A percentile compares a stretch with the other conserved stretches of the same genome.
These are phyloP conservation scores for Kwoniella sp. DNA, from an alignment of 768 basidiomycete genomes.

Conservation along the genomic window DNA sequence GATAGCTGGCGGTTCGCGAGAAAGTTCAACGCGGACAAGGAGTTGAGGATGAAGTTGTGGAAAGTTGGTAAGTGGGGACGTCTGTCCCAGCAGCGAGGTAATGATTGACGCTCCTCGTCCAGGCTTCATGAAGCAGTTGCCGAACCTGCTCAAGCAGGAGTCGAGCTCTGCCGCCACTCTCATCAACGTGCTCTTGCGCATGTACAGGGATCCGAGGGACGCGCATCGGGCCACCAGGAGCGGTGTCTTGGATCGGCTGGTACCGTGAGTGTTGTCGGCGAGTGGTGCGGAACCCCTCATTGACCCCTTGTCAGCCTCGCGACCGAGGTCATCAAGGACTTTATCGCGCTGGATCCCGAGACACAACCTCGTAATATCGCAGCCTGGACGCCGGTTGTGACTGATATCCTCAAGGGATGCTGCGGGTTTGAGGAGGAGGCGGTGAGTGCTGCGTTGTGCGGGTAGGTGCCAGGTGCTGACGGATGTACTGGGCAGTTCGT, in stretches of 20 bases:
- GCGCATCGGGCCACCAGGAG: conserved; percentile 60
- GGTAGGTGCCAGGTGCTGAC: background rate
- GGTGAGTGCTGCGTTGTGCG: conserved; percentile 56
- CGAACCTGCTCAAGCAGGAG: conserved; percentile 95
- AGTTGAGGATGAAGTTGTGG: conserved; percentile 92
- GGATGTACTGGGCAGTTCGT: conserved; percentile 61
- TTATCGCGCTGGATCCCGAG: conserved; percentile 79
- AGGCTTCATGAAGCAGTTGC: conserved; percentile 99
- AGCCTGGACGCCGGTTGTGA: conserved; percentile 99
- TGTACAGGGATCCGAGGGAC: conserved; percentile 87
- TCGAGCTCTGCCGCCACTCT: conserved; percentile 93
- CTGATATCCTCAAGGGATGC: conserved; percentile 86
- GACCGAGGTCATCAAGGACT: conserved; percentile 82
- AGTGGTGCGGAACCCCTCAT: background rate
- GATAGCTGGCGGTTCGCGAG: conserved; percentile 97
- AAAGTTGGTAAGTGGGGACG: conserved; percentile 79
- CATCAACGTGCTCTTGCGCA: conserved; percentile 81
- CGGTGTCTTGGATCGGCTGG: conserved; percentile 70
- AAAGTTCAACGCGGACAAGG: conserved; percentile 97
- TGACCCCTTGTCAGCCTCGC: conserved; percentile 60
- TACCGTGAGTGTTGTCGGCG: conserved; percentile 56
- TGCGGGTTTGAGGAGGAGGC: conserved; percentile 83
- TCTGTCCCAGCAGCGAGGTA: background rate
- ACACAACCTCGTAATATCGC: conserved; percentile 90
- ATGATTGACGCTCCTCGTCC: background rate